Conservation (phyloP, 1,284 basidiomycete species). For the Austropuccinia psidii region DNA sequence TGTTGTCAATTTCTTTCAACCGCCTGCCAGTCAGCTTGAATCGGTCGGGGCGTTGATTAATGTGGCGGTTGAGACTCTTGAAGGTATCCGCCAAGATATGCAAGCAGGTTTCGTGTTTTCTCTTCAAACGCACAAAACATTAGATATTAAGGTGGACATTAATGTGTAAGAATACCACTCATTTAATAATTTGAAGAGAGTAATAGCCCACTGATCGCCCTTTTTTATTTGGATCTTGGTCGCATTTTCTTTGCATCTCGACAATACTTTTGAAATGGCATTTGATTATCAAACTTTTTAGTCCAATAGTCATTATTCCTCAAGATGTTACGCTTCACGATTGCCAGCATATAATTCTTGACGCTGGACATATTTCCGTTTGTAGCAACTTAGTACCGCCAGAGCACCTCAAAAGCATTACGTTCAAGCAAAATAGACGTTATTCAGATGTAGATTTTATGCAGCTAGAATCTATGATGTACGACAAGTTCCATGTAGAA, state of each 20-base stretch:
- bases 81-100: constrained; percentile 90
- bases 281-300: neutral
- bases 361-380: constrained; percentile 94
- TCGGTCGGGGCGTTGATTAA: constrained; percentile 66
- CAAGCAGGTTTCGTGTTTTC: constrained; percentile 90
- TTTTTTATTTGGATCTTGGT: too few relatives aligned
- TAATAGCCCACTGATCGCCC: too few relatives aligned
- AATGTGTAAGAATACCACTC: constrained; percentile 62
- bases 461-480: constrained; percentile 88
- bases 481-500: constrained; percentile 79
- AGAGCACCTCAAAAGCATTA: constrained; percentile 67
- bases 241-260: neutral
- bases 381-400: constrained; percentile 84
- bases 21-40: constrained; percentile 88
- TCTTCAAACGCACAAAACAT: constrained; percentile 82
- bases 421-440: constrained; percentile 73
- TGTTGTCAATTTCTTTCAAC: constrained; percentile 85
- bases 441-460: constrained; percentile 85
- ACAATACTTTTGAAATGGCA: neutral
- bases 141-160: constrained; percentile 92
- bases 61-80: constrained; percentile 87
- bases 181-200: too few relatives aligned
- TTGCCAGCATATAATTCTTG: constrained; percentile 82
- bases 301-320: constrained; percentile 89
- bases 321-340: constrained; percentile 67